Evolutionary conservation across 176 grass and related monocot genomes (phyloP), one percentile per base, ranked within the genome.

Genomic region (Bothriochloa decipiens): DNA sequence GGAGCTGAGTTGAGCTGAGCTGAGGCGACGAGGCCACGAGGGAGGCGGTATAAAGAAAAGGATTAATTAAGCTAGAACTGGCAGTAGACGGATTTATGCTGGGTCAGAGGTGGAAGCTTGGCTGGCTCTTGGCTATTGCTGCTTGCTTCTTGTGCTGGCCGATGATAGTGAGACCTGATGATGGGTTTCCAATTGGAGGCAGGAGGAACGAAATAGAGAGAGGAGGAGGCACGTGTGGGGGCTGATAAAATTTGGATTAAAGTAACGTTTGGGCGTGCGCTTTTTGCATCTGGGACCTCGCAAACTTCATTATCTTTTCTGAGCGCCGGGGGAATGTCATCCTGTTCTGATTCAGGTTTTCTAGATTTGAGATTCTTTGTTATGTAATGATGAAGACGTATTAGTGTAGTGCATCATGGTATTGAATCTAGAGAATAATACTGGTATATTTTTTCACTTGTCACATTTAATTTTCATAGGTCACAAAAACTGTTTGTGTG

Each of bases 61-160:
- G 39, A 75, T 68, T 86, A 79, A 74, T 35, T 90, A 86, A 87
- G 68, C 66, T 78, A 11, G 68, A 82, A 68, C 46, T 36, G 67
- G 83, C 42, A 42, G 17, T 49, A 18, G 41, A 25, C 72, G 37
- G 16, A 6, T 10, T 72, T 70, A 42, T 26, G 42, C 42, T 45
- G 37, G 33, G 36, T 41, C 68, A 16, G 18, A 41, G 37, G 6
- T 58, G 29, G 61, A 29, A 70, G 79, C 50, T 72, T 7, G 39
- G 37, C 37, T 28, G 68, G 65, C 81, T 62, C 16, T 55, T 25
- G 57, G 20, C n/a, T 61, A 61, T 60, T 78, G 27, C 43, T 18
- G 42, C 42, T 87, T 87, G 42, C 70, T 47, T 43, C 8, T 11
- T 55, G 63, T 41, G 69, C 6, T 25, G 7, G 22, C 37, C 18